A percentile compares a stretch with the other conserved stretches of the same genome.
These are phyloP conservation scores for Candida michaelii DNA, from an alignment of 805 yeast genomes.

Conservation along the genomic window DNA sequence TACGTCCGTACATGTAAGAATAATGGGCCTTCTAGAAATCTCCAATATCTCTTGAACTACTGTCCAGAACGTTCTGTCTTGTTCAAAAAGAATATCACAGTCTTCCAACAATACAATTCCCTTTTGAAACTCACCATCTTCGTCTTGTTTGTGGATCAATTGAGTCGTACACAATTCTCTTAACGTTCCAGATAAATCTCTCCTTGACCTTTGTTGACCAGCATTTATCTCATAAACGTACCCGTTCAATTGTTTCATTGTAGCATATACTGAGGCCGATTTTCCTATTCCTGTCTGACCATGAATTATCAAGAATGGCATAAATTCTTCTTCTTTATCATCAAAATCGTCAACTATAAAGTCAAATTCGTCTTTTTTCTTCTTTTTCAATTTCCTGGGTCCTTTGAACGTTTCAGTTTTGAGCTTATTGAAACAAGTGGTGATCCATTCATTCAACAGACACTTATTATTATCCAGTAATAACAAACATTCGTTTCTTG, in stretches of 20 bases:
- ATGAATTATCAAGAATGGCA: constrained; percentile 62
- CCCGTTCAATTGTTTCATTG: constrained; percentile 60
- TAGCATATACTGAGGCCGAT: constrained; percentile 68
- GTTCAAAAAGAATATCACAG: constrained; percentile 75
- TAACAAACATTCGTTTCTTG: constrained; percentile 30
- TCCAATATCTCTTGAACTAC: constrained; percentile 61
- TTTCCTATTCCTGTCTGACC: constrained; percentile 83
- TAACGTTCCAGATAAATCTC: constrained; percentile 62
- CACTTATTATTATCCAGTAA: constrained; percentile 24
- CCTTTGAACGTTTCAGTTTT: constrained; percentile 31
- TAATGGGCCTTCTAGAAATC: constrained; percentile 66
- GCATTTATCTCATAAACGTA: constrained; percentile 82
- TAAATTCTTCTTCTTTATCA: constrained; percentile 41
- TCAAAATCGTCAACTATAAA: constrained; percentile 41
- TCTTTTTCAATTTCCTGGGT: constrained; percentile 31
- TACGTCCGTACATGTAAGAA: constrained; percentile 60
- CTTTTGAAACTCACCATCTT: constrained; percentile 40
- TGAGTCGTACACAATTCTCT: constrained; percentile 85
- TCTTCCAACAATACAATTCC: constrained; percentile 83
- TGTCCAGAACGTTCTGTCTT: constrained; percentile 80
- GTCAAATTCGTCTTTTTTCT: constrained; percentile 20
- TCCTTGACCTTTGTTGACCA: constrained; percentile 69
- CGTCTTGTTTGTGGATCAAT: constrained; percentile 51
- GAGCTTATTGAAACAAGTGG: constrained; percentile 35
- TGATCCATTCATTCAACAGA: constrained; percentile 40